Evolutionary conservation across 2,329 filamentous ascomycete species (phyloP).

Genomic region (Shiraia bambusicola): DNA sequence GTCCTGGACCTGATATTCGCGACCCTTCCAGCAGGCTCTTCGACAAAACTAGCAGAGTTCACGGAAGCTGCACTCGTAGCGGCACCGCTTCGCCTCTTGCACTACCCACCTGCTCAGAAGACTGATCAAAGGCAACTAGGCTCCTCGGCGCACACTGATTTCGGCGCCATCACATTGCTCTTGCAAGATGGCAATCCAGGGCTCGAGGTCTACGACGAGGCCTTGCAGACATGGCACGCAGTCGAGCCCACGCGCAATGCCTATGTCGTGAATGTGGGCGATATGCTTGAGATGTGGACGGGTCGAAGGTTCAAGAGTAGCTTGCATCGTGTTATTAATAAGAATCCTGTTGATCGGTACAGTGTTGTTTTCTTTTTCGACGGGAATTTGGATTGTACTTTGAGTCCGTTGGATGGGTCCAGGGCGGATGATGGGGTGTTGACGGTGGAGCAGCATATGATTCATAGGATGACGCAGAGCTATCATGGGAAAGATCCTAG

Average conservation of each 20-base stretch:
- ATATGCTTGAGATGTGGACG: conserved; percentile 51
- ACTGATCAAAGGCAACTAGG: conserved; percentile 6
- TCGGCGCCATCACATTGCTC: conserved; percentile 58
- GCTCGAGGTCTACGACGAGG: conserved; percentile 53
- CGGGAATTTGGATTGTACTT: conserved; percentile 51
- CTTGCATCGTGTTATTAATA: conserved; percentile 59
- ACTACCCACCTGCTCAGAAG: conserved; percentile 14
- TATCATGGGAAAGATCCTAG: background rate
- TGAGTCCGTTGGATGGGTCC: conserved; percentile 11
- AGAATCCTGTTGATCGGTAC: conserved; percentile 53
- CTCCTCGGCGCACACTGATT: conserved; percentile 53
- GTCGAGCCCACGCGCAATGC: conserved; percentile 33
- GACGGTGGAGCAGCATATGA: conserved; percentile 29
- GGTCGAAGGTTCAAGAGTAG: conserved; percentile 56
- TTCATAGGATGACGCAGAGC: conserved; percentile 5
- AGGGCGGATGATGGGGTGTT: conserved; percentile 11
- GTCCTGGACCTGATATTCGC: background rate
- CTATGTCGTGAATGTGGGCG: conserved; percentile 45
- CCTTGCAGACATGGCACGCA: conserved; percentile 48
- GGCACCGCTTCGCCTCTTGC: conserved; percentile 12
- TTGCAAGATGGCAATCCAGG: conserved; percentile 55
- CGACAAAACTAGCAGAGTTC: background rate
- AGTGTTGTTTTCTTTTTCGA: conserved; percentile 60
- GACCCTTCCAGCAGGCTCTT: background rate
- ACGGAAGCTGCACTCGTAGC: background rate